Conservation (phyloP, 2,329 filamentous ascomycete species). For the Aspergillus viridinutans region DNA sequence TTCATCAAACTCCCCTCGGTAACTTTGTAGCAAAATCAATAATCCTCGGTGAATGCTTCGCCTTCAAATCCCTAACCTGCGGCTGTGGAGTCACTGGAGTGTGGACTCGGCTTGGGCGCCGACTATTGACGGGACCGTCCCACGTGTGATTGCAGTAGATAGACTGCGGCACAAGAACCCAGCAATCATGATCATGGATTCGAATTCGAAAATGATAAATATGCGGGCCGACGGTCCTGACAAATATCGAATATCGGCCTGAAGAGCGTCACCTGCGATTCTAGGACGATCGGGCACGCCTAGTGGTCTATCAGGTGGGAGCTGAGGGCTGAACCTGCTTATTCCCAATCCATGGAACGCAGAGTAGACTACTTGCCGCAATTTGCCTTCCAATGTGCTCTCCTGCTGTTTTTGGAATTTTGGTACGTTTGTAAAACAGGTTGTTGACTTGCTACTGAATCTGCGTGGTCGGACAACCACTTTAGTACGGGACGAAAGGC, state of each 20-base stretch:
- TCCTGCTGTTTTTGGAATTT: background rate
- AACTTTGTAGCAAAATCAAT: background rate
- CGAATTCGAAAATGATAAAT: background rate
- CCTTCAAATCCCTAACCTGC: background rate
- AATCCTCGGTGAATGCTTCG: background rate
- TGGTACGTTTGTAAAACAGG: background rate
- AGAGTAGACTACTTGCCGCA: too few relatives aligned
- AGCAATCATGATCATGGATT: background rate
- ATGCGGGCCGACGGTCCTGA: background rate
- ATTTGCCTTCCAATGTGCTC: background rate
- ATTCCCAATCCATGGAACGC: too few relatives aligned
- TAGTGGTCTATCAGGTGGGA: background rate
- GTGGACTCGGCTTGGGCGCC: too few relatives aligned
- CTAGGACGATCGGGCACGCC: background rate
- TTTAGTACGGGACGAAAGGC: too few relatives aligned
- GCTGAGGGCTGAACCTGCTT: too few relatives aligned
- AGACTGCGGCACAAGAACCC: background rate
- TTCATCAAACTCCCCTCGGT: background rate
- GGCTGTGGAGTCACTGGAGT: too few relatives aligned
- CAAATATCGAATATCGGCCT: background rate
- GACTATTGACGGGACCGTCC: too few relatives aligned
- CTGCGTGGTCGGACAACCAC: too few relatives aligned
- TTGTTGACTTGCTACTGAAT: too few relatives aligned
- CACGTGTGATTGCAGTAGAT: too few relatives aligned
- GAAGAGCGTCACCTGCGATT: background rate